phyloP scores from a whole-genome alignment of 139 green algal species.

The Tetradesmus lagerheimii region DNA sequence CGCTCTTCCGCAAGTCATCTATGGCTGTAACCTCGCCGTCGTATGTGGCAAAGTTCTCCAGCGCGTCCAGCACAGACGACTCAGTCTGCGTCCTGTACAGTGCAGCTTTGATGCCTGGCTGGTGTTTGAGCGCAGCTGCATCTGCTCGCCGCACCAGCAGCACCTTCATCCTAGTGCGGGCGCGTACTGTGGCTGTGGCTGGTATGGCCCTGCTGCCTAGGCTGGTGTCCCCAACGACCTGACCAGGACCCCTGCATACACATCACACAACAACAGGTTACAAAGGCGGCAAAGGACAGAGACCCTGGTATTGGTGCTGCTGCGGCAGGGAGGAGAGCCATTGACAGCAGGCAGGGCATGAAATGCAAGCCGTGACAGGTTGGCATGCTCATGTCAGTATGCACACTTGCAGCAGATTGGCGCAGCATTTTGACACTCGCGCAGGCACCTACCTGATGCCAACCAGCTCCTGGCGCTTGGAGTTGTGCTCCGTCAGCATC shows the following conservation, averaged over 20 bases:
- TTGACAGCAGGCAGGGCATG: no score
- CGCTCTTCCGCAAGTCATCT: conserved; percentile 34
- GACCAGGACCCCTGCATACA: conserved; percentile 34
- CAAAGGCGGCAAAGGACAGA: not conserved
- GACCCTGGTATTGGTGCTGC: no score
- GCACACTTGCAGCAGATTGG: not conserved
- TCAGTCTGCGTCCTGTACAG: conserved; percentile 41
- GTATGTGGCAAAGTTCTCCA: conserved; percentile 39
- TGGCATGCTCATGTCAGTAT: no score
- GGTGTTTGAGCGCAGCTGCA: conserved; percentile 18
- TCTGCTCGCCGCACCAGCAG: conserved; percentile 40
- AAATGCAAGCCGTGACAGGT: no score
- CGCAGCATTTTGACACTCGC: not conserved
- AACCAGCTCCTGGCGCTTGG: conserved; percentile 28
- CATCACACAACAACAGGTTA: not conserved
- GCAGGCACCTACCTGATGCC: conserved; percentile 12
- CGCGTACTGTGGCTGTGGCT: conserved; percentile 27
- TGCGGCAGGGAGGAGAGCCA: no score
- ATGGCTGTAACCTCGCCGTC: conserved; percentile 35
- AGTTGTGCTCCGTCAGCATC: conserved; percentile 27
- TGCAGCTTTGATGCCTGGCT: conserved; percentile 29
- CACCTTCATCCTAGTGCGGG: conserved; percentile 17
- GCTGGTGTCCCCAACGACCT: conserved; percentile 39
- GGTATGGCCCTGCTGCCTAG: not conserved
- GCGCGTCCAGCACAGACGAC: conserved; percentile 30